A percentile compares a stretch with the other conserved stretches of the same genome.
These are phyloP conservation scores for Leccinum laetum DNA, from an alignment of 1,284 basidiomycete genomes.

Conservation along the genomic window DNA sequence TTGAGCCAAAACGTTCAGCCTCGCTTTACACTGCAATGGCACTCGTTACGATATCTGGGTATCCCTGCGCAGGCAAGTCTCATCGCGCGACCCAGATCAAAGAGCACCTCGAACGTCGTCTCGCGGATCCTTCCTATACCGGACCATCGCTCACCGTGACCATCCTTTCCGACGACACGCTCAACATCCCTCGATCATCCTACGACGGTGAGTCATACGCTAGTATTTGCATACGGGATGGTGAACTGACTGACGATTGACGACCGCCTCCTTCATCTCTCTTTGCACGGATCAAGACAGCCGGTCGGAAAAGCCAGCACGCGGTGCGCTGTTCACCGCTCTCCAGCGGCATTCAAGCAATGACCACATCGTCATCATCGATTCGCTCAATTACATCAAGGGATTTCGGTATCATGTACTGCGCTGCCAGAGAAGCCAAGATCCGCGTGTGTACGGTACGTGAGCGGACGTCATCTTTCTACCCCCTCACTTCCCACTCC, in stretches of 20 bases:
- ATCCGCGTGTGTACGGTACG: constrained; percentile 87
- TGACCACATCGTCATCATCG: constrained; percentile 85
- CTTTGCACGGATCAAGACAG: constrained; percentile 54
- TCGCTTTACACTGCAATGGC: constrained; percentile 54
- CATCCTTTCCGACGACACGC: constrained; percentile 78
- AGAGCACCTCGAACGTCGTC: constrained; percentile 54
- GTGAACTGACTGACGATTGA: neutral
- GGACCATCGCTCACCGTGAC: constrained; percentile 59
- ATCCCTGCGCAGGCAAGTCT: constrained; percentile 87
- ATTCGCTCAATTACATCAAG: constrained; percentile 96
- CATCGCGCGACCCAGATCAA: constrained; percentile 70
- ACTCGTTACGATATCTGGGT: constrained; percentile 92
- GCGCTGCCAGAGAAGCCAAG: constrained; percentile 88
- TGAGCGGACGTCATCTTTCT: constrained; percentile 15
- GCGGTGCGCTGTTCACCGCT: constrained; percentile 86
- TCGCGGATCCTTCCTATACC: constrained; percentile 49
- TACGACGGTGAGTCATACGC: constrained; percentile 67
- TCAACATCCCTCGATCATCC: constrained; percentile 63
- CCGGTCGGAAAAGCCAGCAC: constrained; percentile 84
- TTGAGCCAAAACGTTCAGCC: neutral
- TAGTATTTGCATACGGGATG: no score
- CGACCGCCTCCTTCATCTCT: neutral
- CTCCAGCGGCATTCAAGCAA: constrained; percentile 74
- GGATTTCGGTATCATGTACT: constrained; percentile 98
- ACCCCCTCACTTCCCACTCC: neutral